Conservation (phyloP, 768 basidiomycete species). For the Russula compacta region DNA sequence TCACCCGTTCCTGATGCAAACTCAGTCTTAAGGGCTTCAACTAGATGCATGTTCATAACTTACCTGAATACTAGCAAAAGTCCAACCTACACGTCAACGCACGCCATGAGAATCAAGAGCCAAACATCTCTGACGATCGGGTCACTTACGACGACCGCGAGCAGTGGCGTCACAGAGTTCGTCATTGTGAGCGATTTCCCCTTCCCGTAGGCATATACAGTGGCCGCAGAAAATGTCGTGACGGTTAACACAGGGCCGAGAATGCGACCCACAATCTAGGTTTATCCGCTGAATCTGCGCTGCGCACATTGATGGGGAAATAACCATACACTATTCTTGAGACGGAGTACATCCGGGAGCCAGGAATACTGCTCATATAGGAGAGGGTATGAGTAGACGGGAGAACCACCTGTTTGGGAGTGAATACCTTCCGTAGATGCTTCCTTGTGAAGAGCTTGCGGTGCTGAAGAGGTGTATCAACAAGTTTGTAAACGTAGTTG, state of each 20-base stretch:
- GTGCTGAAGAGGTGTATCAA: neutral
- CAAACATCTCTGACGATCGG: neutral
- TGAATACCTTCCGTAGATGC: slow-evolving; percentile 19
- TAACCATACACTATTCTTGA: slow-evolving; percentile 68
- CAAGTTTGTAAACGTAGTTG: neutral
- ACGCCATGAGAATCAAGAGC: neutral
- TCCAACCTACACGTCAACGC: slow-evolving; percentile 53
- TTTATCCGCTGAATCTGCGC: slow-evolving; percentile 6
- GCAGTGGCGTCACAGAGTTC: slow-evolving; percentile 78
- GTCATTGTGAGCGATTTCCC: slow-evolving; percentile 58
- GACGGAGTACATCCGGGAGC: slow-evolving; percentile 78
- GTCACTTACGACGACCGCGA: slow-evolving; percentile 74
- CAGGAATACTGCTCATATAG: slow-evolving; percentile 58
- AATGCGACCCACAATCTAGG: slow-evolving; percentile 61
- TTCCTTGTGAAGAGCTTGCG: slow-evolving; percentile 18
- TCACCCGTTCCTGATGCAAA: slow-evolving; percentile 50
- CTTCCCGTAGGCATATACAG: slow-evolving; percentile 49
- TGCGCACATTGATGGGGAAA: neutral
- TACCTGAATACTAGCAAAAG: slow-evolving; percentile 82
- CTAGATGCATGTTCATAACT: slow-evolving; percentile 20
- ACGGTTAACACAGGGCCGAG: slow-evolving; percentile 79
- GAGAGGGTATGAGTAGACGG: neutral
- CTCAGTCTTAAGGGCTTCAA: neutral
- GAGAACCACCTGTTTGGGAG: neutral
- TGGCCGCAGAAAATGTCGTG: slow-evolving; percentile 57